A percentile compares a stretch with the other conserved stretches of the same genome.
These are phyloP conservation scores for Plectosphaerella sp. DNA, from an alignment of 2,329 filamentous ascomycete genomes.

Conservation along the genomic window DNA sequence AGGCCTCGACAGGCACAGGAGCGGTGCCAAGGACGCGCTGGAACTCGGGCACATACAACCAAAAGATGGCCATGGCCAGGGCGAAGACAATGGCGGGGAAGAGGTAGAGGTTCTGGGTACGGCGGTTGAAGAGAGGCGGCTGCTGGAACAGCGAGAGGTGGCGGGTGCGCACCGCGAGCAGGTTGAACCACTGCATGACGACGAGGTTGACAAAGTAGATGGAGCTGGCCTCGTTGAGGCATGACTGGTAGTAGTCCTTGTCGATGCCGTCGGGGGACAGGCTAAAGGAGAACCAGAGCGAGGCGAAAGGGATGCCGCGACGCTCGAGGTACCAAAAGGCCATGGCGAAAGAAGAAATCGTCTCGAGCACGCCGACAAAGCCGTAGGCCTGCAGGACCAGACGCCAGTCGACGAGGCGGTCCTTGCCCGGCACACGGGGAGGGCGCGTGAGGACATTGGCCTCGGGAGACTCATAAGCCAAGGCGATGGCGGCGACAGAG, in stretches of 20 bases:
- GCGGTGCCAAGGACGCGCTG: constrained; percentile 58
- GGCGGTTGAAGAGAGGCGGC: constrained; percentile 60
- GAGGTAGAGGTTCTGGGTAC: constrained; percentile 63
- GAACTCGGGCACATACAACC: constrained; percentile 63
- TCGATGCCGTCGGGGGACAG: constrained; percentile 43
- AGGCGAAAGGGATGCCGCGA: constrained; percentile 59
- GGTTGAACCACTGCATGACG: constrained; percentile 77
- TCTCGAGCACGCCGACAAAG: constrained; percentile 62
- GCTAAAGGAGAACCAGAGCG: constrained; percentile 67
- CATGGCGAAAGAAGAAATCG: constrained; percentile 57
- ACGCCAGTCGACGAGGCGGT: constrained; percentile 69
- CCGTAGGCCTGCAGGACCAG: constrained; percentile 71
- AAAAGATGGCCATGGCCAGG: constrained; percentile 65
- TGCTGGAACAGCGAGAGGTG: constrained; percentile 68
- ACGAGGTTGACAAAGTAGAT: constrained; percentile 80
- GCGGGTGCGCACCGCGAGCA: constrained; percentile 64
- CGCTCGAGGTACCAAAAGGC: constrained; percentile 62
- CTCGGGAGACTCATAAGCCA: constrained; percentile 75
- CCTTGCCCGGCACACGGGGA: constrained; percentile 63
- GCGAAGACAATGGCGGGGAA: constrained; percentile 69
- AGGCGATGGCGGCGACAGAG: constrained; percentile 65
- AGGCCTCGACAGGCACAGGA: constrained; percentile 65
- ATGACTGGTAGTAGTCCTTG: constrained; percentile 46
- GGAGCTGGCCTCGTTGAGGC: constrained; percentile 61
- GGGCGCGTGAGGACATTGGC: constrained; percentile 67